Percentiles rank a stretch among this genome's conserved stretches.
Evolutionary conservation across 176 grass and related monocot genomes (phyloP).

Genomic region (Oryza meyeriana): DNA sequence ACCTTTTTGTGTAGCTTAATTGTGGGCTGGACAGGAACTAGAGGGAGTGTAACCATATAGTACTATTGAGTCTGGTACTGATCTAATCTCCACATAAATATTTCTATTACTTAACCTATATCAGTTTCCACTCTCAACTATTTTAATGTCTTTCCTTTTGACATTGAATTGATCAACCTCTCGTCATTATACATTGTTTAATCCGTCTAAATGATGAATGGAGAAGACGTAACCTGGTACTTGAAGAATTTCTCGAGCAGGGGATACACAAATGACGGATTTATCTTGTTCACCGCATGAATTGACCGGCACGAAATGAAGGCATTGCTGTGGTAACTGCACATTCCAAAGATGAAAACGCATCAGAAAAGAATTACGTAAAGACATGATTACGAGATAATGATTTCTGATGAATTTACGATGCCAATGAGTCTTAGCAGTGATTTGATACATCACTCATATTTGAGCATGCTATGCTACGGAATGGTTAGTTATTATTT

Average conservation of each 20-base stretch:
- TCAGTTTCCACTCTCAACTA: background rate
- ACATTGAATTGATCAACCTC: background rate
- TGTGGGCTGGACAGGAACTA: background rate
- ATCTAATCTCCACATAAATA: background rate
- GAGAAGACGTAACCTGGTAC: constrained; percentile 52
- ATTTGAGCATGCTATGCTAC: background rate
- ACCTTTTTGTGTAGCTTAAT: background rate
- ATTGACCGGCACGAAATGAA: constrained; percentile 59
- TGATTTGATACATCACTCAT: background rate
- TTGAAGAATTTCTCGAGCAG: constrained; percentile 84
- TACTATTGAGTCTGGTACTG: background rate
- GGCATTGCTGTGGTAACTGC: constrained; percentile 84
- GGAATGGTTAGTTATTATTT: too few relatives aligned
- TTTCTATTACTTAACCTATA: background rate
- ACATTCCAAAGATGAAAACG: background rate
- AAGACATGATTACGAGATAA: background rate
- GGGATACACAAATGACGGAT: constrained; percentile 60
- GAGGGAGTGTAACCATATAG: background rate
- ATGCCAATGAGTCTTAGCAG: background rate
- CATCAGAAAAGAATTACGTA: background rate
- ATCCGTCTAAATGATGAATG: background rate
- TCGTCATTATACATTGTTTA: background rate
- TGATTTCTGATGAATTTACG: background rate
- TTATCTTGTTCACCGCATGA: constrained; percentile 69
- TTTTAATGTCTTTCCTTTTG: background rate